Percentiles rank a stretch among this genome's conserved stretches.
Evolutionary conservation across 352 stramenopile genomes (phyloP).

Genomic region (Phytopythium aichiense): DNA sequence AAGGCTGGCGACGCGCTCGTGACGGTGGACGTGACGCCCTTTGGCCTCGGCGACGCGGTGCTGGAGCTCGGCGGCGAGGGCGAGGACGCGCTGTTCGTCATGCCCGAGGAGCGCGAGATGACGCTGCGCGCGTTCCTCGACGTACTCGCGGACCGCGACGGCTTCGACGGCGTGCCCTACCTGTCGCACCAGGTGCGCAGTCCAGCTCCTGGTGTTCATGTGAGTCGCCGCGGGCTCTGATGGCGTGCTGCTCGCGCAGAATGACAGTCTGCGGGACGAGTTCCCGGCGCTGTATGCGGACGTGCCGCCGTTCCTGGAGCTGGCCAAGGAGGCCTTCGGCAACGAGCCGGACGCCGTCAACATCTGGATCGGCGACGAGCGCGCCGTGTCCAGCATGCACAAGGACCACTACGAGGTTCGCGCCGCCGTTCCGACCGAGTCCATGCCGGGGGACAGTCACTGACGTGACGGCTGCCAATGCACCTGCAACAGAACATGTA

Average conservation of each 20-base stretch:
- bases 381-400: conserved; percentile 94
- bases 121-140: conserved; percentile 49
- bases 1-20: conserved; percentile 37
- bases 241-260: conserved; percentile 23
- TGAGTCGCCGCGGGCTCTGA: background rate
- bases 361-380: conserved; percentile 97
- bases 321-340: conserved; percentile 67
- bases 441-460: background rate
- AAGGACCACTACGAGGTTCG: conserved; percentile 96
- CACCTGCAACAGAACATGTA: conserved; percentile 91
- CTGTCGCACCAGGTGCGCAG: conserved; percentile 63
- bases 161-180: conserved; percentile 75
- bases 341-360: conserved; percentile 91
- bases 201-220: background rate
- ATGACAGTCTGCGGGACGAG: conserved; percentile 72
- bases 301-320: conserved; percentile 49
- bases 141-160: conserved; percentile 39
- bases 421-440: background rate
- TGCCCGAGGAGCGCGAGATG: conserved; percentile 82
- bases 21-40: conserved; percentile 79
- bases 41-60: conserved; percentile 66
- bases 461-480: background rate
- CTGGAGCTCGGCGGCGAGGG: conserved; percentile 29
- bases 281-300: conserved; percentile 63
- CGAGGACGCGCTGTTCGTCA: conserved; percentile 51